Evolutionary conservation across 208 protist species (phyloP), one percentile per base, ranked within the genome.

Genomic region (Endotrypanum monterogeii): DNA sequence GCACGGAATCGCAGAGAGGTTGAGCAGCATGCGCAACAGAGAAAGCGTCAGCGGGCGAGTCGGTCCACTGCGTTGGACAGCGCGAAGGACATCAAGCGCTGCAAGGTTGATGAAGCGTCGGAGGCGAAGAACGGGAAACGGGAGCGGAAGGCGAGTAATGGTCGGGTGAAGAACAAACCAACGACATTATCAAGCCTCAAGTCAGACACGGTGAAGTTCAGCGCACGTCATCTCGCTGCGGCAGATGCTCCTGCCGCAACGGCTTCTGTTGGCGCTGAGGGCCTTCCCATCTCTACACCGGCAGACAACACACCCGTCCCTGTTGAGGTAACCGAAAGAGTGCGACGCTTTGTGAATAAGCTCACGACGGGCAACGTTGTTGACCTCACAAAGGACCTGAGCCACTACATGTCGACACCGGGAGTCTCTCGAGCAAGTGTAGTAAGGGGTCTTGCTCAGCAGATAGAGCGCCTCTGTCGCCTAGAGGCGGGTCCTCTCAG

Each of bases 331-430:
- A 67, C 75, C 32, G 82, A 87, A 44, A 66, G 58, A 44, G 83
- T 82, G 48, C 83, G 87, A 14, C 86, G 89, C 30, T 80, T 85
- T 14, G 75, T 92, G 9, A 96, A 96, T 67, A 94, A 93, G 69
- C 79, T 96, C 35, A 94, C 92, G 30, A 78, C 92, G 71, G 57
- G 74, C 3, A 96, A 96, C 74, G 88, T 94, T n/a, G 85, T 86
- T 0, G 83, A 83, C 35, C 82, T 94, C 62, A 87, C 88, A n/a
- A 60, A 76, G 12, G 92, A 94, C 35, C 41, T 92, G 16, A 86
- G 83, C 28, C 77, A 83, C 68, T 89, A 86, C 37, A 76, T 83
- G 71, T 65, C 35, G 39, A 54, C 41, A n/a, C 68, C 80, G 0
- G 85, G 82, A 6, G 86, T 84, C 5, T 80, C 90, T 16, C 86